These are phyloP conservation scores for Pichia sp. DNA, from an alignment of 1,139 yeast genomes.

Conservation along the genomic window DNA sequence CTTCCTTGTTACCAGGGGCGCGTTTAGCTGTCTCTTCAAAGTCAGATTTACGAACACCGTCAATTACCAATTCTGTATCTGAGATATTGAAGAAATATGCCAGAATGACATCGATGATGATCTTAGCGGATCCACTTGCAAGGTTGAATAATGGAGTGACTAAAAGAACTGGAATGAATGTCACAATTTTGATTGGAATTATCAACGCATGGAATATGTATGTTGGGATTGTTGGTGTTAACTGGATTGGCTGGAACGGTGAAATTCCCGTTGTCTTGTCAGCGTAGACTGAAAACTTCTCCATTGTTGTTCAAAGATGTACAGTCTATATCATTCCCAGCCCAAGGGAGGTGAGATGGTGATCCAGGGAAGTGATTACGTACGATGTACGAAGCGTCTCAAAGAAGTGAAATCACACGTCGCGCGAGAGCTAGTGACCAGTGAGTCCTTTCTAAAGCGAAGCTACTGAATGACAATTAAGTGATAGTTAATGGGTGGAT, in stretches of 20 bases:
- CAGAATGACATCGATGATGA: constrained; percentile 9
- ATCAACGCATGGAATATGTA: constrained; percentile 6
- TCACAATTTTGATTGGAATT: constrained; percentile 5
- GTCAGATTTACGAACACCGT: constrained; percentile 46
- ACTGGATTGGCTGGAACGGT: constrained; percentile 54
- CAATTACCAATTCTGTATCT: constrained; percentile 37
- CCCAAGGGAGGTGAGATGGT: too few species aligned
- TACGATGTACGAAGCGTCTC: too few species aligned
- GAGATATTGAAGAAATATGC: constrained; percentile 18
- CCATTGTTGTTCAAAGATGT: too few species aligned
- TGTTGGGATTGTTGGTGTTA: constrained; percentile 7
- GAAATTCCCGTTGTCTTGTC: constrained; percentile 81
- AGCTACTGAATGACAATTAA: too few species aligned
- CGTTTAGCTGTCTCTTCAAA: constrained; percentile 27
- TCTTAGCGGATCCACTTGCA: neutral
- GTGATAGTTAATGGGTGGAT: too few species aligned
- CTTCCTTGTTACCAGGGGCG: constrained; percentile 36
- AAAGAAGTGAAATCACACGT: too few species aligned
- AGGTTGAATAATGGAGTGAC: constrained; percentile 3
- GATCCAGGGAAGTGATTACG: too few species aligned
- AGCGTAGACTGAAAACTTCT: constrained; percentile 66
- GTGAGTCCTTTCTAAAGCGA: too few species aligned
- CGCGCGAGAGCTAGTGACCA: too few species aligned
- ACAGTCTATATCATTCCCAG: too few species aligned
- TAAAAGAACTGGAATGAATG: constrained; percentile 7